Base-by-base conservation (phyloP, 306 rosid genomes). In the Medicago ruthenica region DNA sequence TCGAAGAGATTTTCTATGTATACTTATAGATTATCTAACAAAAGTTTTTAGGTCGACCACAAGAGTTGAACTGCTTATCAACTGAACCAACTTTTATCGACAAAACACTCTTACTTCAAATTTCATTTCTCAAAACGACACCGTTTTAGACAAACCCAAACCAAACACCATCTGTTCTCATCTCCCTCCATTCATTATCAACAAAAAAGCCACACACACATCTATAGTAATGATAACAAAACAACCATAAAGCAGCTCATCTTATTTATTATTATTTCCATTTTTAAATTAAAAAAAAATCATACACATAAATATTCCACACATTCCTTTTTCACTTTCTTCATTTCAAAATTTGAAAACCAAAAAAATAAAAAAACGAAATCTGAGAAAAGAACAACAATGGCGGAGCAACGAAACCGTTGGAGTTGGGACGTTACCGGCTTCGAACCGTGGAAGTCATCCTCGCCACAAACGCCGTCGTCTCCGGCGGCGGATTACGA, bases 381-480 rank as follows among this genome's bases (percentile, higher is more conserved):
- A 63, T 68, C 89, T 58, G 66, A 59, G n/a, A 11, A 16, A 20
- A n/a, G n/a, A n/a, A 27, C 31, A 53, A 12, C 22, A 83, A 92
- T 95, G 98, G 92, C 85, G 80, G 98, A 91, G 60, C 93, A 90
- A 80, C 80, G 70, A 84, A 89, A 83, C 86, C 83, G 90, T n/a
- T 95, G 98, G 98, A 95, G 89, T 88, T 95, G 98, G 98, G 97
- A 95, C 85, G 97, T 95, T 5, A 76, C 89, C 55, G 98, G 98
- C 34, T 95, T 95, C 73, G 96, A 88, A 85, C 98, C 96, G 3
- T 86, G 96, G 89, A 95, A 95, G 81, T 76, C 84, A 16, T 47
- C 86, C 1, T 67, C 85, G 41, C 62, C 82, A 11, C 10, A 45
- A 15, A 13, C 76, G 0, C 15, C 81, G 64, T 21, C 91, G 31